phyloP scores from a whole-genome alignment of 371 early-diverging fungal species.

The Racocetra persica region DNA sequence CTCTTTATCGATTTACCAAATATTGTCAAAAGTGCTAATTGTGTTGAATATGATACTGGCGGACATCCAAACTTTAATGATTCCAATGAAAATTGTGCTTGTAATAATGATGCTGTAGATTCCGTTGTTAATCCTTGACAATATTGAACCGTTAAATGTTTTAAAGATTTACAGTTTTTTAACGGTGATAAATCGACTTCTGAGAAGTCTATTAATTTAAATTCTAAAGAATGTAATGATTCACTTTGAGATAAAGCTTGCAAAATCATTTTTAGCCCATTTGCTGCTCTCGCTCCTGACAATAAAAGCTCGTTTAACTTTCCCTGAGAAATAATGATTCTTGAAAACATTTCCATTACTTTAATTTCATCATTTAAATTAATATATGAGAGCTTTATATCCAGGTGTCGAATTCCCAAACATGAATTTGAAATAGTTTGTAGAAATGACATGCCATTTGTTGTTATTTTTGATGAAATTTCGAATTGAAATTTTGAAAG shows the following conservation, averaged over 20 bases:
- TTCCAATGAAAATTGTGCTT: slow-evolving; percentile 2
- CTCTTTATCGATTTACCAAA: background rate
- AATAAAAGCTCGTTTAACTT: background rate
- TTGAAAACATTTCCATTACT: background rate
- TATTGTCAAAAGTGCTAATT: background rate
- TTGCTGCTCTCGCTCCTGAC: background rate
- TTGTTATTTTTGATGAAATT: background rate
- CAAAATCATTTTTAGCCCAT: background rate
- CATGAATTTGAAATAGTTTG: background rate
- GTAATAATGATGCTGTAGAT: background rate
- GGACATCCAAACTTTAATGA: slow-evolving; percentile 18
- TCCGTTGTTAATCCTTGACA: slow-evolving; percentile 5
- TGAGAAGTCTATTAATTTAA: background rate
- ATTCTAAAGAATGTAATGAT: background rate
- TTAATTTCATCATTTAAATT: background rate
- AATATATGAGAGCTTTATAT: background rate
- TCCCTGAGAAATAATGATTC: background rate
- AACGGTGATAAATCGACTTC: background rate
- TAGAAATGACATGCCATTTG: background rate
- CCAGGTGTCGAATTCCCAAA: background rate
- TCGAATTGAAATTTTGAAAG: background rate
- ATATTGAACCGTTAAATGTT: background rate
- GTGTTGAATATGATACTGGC: background rate
- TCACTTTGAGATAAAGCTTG: background rate
- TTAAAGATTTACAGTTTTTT: background rate